These are phyloP conservation scores for Ustilago lituana DNA, from an alignment of 1,284 basidiomycete species.

Conservation along the genomic window DNA sequence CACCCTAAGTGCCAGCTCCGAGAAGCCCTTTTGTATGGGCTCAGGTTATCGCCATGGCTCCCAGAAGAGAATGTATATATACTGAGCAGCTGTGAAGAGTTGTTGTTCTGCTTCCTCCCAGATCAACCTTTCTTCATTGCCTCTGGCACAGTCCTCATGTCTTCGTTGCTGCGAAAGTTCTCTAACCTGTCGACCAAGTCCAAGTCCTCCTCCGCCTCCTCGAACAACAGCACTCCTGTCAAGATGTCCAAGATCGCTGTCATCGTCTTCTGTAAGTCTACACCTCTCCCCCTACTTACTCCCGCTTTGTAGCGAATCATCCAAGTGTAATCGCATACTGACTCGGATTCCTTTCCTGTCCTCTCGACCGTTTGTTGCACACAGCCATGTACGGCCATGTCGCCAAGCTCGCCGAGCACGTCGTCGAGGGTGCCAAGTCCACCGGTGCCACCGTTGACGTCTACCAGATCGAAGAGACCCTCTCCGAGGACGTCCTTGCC, in stretches of 20 bases:
- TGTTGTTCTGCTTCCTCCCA: too few relatives aligned
- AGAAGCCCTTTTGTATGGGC: too few relatives aligned
- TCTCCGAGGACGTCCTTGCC: slow-evolving; percentile 78
- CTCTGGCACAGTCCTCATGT: slow-evolving; percentile 10
- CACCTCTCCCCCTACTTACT: neutral
- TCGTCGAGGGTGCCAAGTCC: slow-evolving; percentile 77
- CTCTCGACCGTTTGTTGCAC: too few relatives aligned
- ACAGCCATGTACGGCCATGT: slow-evolving; percentile 54
- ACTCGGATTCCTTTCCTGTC: too few relatives aligned
- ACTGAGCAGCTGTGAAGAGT: too few relatives aligned
- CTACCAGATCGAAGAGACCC: slow-evolving; percentile 83
- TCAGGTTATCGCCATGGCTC: too few relatives aligned
- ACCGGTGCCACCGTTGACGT: slow-evolving; percentile 79
- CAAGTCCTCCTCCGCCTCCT: slow-evolving; percentile 28
- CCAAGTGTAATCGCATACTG: too few relatives aligned
- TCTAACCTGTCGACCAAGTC: slow-evolving; percentile 44
- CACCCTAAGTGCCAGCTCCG: too few relatives aligned
- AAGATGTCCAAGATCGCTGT: slow-evolving; percentile 57
- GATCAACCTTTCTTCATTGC: slow-evolving; percentile 1
- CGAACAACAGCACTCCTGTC: slow-evolving; percentile 25
- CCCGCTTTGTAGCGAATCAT: too few relatives aligned
- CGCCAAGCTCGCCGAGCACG: slow-evolving; percentile 77
- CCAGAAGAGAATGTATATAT: too few relatives aligned
- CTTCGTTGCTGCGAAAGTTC: slow-evolving; percentile 35
- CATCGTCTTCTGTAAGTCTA: slow-evolving; percentile 32